Percentiles rank a stretch among this genome's conserved stretches.
These are phyloP conservation scores for Hypoxylon crocopeplum DNA, from an alignment of 495 filamentous ascomycete genomes.

Conservation along the genomic window DNA sequence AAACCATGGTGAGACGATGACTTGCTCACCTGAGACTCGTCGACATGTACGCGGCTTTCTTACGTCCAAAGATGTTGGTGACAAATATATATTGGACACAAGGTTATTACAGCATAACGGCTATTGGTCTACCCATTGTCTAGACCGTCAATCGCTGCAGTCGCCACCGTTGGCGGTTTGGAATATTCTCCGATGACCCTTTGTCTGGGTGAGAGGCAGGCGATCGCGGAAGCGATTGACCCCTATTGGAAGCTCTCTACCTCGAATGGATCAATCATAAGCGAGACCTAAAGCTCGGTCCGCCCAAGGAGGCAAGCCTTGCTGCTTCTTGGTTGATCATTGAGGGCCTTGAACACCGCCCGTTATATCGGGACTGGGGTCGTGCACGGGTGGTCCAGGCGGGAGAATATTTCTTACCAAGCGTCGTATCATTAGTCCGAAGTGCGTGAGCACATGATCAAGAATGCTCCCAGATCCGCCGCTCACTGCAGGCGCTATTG, in stretches of 20 bases:
- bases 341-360: constrained; percentile 11
- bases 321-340: constrained; percentile 10
- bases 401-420: constrained; percentile 1
- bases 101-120: neutral
- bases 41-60: neutral
- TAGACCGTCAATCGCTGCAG: constrained; percentile 5
- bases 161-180: constrained; percentile 12
- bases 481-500: constrained; percentile 24
- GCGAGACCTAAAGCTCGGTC: constrained; percentile 6
- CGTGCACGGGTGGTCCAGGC: constrained; percentile 4
- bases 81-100: constrained; percentile 21
- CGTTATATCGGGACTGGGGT: constrained; percentile 21
- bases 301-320: constrained; percentile 13
- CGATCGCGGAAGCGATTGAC: neutral
- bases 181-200: constrained; percentile 23
- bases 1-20: no score
- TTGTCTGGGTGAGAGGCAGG: neutral
- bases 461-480: constrained; percentile 21
- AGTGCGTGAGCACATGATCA: constrained; percentile 27
- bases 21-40: constrained; percentile 7
- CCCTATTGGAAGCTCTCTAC: constrained; percentile 7
- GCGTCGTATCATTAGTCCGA: constrained; percentile 8
- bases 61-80: neutral
- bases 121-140: constrained; percentile 13
- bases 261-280: constrained; percentile 8